Evolutionary conservation across 2,329 filamentous ascomycete species (phyloP).

Genomic region (Pseudophaeomoniella oleicola): DNA sequence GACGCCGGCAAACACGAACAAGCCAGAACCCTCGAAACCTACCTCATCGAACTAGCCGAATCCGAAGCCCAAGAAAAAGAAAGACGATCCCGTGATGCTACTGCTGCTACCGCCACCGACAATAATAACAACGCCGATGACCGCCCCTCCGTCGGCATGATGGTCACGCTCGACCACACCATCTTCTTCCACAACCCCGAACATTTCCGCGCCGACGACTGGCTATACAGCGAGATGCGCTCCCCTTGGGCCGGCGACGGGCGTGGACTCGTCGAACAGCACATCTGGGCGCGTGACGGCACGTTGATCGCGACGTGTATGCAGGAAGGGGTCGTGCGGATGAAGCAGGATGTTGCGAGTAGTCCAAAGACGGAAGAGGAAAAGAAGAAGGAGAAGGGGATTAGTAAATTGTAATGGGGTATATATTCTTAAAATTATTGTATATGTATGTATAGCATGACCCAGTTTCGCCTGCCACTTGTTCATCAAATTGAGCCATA

Average conservation of each 20-base stretch:
- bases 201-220: constrained; percentile 34
- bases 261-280: constrained; percentile 31
- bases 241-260: constrained; percentile 37
- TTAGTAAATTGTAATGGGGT: no score
- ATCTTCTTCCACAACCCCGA: constrained; percentile 37
- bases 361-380: no score
- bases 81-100: constrained; percentile 2
- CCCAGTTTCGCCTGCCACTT: no score
- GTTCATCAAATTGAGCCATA: no score
- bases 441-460: no score
- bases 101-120: constrained; percentile 3
- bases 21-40: constrained; percentile 2
- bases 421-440: no score
- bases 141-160: constrained; percentile 38
- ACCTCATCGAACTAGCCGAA: background rate
- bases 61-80: constrained; percentile 3
- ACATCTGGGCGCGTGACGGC: constrained; percentile 34
- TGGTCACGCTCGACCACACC: constrained; percentile 35
- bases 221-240: constrained; percentile 35
- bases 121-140: constrained; percentile 18
- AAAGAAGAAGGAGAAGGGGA: constrained; percentile 2
- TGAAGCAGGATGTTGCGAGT: constrained; percentile 24
- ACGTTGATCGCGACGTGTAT: constrained; percentile 33
- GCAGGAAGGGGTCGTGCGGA: constrained; percentile 33
- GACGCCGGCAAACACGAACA: constrained; percentile 15